Base-by-base conservation (phyloP, 345 rosid genomes). In the Anacardium occidentale region DNA sequence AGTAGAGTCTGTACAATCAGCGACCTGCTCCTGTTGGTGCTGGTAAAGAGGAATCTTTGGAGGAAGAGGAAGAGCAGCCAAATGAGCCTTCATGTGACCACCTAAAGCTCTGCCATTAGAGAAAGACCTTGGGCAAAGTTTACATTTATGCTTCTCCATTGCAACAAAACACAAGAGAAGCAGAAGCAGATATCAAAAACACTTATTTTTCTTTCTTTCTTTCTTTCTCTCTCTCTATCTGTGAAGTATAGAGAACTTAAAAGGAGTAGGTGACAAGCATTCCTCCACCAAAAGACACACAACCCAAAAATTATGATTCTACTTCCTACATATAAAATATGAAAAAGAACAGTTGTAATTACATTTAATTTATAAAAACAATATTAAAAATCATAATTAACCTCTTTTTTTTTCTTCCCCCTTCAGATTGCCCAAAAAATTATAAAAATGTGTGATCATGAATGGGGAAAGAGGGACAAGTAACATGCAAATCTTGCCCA, bases 191-290 rank as follows among this genome's bases (percentile, higher is more conserved):
- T 21, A 48, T 22, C 51, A 26, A 20, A 42, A 68, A 25, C 63
- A 57, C 40, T 62, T 61, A 4, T 6, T 5, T 47, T 47, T 5
- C 17, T 17, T 53, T 47, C 22, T 54, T 64, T 77, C 21, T 68
- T 65, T 68, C 73, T 62, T 62, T 73, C 54, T 69, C 50, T 58
- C 9, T 63, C 26, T 77, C 40, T 70, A 6, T 71, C 76, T 80
- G 51, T 74, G 68, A 52, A 64, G 73, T 20, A 52, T 42, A 45
- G 72, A 66, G 79, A 82, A 85, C 74, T 88, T 82, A 86, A 88
- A 86, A 85, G 88, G 92, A 91, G 98, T 92, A 89, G 99, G 94
- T 92, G 88, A 91, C 96, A 91, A 92, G 97, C 97, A 85, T 90
- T 85, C 92, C 78, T 83, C 90, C 88, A 82, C 88, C 87, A 85